phyloP scores from a whole-genome alignment of 768 basidiomycete genomes.

The Cantharellus cinnabarinus region DNA sequence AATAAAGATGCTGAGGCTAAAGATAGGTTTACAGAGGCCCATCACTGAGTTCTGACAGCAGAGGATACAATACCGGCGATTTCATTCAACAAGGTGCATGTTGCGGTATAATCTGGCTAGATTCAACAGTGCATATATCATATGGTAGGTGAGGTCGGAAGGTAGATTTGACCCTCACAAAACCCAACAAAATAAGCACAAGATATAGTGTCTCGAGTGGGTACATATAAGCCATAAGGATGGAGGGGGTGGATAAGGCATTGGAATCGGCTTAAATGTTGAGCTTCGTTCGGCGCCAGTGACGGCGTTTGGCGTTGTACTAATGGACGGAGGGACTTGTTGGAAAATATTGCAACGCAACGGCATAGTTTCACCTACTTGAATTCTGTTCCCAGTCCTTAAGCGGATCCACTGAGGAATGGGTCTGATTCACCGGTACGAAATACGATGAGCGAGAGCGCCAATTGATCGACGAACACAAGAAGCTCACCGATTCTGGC shows the following conservation, averaged over 20 bases:
- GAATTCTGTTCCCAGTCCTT: slow-evolving; percentile 89
- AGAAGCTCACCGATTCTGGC: slow-evolving; percentile 73
- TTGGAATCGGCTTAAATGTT: slow-evolving; percentile 42
- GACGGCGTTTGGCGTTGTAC: slow-evolving; percentile 92
- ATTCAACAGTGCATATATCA: neutral
- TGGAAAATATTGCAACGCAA: neutral
- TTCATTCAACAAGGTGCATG: neutral
- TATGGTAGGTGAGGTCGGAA: neutral
- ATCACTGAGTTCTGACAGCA: too few relatives aligned
- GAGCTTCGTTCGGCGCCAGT: slow-evolving; percentile 99
- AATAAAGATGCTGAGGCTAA: too few relatives aligned
- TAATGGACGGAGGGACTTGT: slow-evolving; percentile 13
- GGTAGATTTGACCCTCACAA: too few relatives aligned
- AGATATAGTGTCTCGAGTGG: too few relatives aligned
- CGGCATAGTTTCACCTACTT: slow-evolving; percentile 25
- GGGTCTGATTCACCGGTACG: slow-evolving; percentile 30
- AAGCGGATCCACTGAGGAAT: slow-evolving; percentile 99
- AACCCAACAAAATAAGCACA: too few relatives aligned
- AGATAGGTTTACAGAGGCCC: too few relatives aligned
- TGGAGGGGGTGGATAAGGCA: too few relatives aligned
- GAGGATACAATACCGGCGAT: too few relatives aligned
- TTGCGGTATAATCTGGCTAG: neutral
- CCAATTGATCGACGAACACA: neutral
- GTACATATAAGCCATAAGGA: too few relatives aligned
- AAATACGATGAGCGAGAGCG: neutral